Base-by-base conservation (phyloP, 495 filamentous ascomycete species). In the Clavariopsis aquatica region DNA sequence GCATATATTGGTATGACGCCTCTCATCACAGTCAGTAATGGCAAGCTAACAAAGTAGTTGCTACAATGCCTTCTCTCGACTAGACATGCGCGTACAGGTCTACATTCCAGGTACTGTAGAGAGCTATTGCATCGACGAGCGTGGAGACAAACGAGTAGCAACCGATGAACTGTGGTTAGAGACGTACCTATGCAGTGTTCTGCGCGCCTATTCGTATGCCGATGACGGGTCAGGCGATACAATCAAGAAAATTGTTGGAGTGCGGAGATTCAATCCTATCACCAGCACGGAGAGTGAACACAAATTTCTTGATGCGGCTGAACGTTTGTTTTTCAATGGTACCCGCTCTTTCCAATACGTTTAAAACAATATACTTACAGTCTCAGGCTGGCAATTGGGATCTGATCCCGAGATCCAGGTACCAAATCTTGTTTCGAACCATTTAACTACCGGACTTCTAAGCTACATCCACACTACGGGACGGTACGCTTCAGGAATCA, bases 21-120 rank as follows among this genome's bases (percentile, higher is more conserved):
- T 15, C 12, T 1, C 13, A 41, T 15, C 54, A n/a, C 45, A 20
- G 19, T 22, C 38, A 34, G 12, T n/a, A n/a, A 49, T 23, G 65
- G 10, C 22, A 62, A 51, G 52, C 67, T 73, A 59, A 72, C 23
- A 61, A 54, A 7, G 17, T 72, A 95, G 91, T 78, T 98, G 95
- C 78, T 98, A 98, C 81, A 98, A 98, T 91, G 94, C 94, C 66
- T 98, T 98, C 78, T 98, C 94, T 10, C 85, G 96, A 61, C 82
- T 97, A 38, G 94, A 98, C 73, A 98, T 98, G 95, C 92, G 94
- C 46, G 93, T 98, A 22, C 91, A 96, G 69, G 94, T 97, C 27
- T 92, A 91, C 60, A 97, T 98, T 69, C 94, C 94, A 29, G 94
- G 94, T 55, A 91, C 88, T 22, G 90, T 98, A 38, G 93, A 98